Evolutionary conservation across 345 rosid species (phyloP), one percentile per base, ranked within the genome.

Genomic region (Arabis alpina): DNA sequence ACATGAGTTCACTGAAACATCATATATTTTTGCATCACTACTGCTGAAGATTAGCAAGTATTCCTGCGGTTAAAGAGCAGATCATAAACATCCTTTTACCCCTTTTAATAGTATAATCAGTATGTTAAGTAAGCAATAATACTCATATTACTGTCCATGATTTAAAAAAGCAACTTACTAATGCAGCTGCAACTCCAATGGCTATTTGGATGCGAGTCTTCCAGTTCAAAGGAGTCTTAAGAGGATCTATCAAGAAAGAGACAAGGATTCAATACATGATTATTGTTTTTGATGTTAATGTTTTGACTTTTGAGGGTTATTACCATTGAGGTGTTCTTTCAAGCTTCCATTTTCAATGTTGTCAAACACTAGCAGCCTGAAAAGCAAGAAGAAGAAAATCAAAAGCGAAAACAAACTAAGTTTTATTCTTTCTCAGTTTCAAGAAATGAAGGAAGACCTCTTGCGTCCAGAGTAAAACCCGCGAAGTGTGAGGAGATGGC

Each of bases 151-250:
- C 34, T 32, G 2, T 68, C 64, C 45, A 56, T 25, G 32, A 49
- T 25, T 10, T 12, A 3, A 1, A 19, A 16, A 58, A 69, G 48
- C 8, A 62, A 79, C 91, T 75, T 81, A 91, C 99, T 84, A 94
- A 47, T 77, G 99, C 97, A 61, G 99, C 97, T 51, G 91, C 87
- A n/a, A 94, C 95, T 15, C 97, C 96, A 32, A 76, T 76, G 23
- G 95, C 95, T 80, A 91, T 86, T 36, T 81, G 84, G 64, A 87
- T 77, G 67, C 99, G 91, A 27, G 89, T 80, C 73, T 79, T 85
- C 99, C 99, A 94, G 74, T 89, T 82, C 82, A 94, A 77, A 48
- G 97, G 97, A 70, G 96, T 94, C 80, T 71, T 91, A 3, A 91
- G 86, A 64, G 97, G 99, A 88, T 94, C 99, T 94, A 86, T 51